Evolutionary conservation across 192 early-diverging fungal species (phyloP).

Genomic region (Obelidium mucronatum): DNA sequence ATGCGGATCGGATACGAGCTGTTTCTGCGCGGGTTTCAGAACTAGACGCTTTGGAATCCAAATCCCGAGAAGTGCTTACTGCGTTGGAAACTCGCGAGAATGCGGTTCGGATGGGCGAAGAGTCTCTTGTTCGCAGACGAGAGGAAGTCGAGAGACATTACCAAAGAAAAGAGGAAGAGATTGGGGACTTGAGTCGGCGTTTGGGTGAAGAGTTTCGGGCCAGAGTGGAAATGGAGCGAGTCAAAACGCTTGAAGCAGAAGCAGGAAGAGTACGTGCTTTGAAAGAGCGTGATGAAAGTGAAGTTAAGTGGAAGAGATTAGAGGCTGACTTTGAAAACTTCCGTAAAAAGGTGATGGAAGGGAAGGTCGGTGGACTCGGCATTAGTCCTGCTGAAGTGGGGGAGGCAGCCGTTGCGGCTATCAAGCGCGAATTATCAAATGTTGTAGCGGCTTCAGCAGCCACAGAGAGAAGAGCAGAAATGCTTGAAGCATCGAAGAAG

Average conservation of each 20-base stretch:
- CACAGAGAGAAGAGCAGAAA: conserved; percentile 37
- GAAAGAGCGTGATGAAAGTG: conserved; percentile 36
- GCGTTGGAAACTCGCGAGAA: conserved; percentile 44
- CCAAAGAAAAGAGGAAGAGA: conserved; percentile 14
- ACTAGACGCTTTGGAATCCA: conserved; percentile 38
- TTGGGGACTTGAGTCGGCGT: conserved; percentile 40
- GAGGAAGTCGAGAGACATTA: conserved; percentile 36
- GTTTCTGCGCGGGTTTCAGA: conserved; percentile 35
- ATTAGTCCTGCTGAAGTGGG: conserved; percentile 9
- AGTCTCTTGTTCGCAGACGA: conserved; percentile 6
- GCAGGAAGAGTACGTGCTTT: conserved; percentile 33
- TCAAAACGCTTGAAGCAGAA: conserved; percentile 37
- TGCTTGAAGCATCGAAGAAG: conserved; percentile 38
- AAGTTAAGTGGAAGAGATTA: conserved; percentile 29
- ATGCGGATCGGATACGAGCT: conserved; percentile 39
- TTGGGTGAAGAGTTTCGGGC: conserved; percentile 50
- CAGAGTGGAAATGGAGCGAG: conserved; percentile 41
- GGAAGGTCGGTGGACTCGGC: conserved; percentile 14
- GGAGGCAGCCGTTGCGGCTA: conserved; percentile 15
- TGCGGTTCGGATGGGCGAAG: conserved; percentile 26
- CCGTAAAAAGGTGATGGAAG: conserved; percentile 29
- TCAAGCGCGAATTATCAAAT: conserved; percentile 31
- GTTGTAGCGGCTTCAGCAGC: conserved; percentile 11
- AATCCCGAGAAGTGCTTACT: conserved; percentile 29
- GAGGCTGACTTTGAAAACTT: conserved; percentile 33